A percentile compares a stretch with the other conserved stretches of the same genome.
These are phyloP conservation scores for Metroxylon sagu DNA, from an alignment of 176 grass and related monocot species.

Conservation along the genomic window DNA sequence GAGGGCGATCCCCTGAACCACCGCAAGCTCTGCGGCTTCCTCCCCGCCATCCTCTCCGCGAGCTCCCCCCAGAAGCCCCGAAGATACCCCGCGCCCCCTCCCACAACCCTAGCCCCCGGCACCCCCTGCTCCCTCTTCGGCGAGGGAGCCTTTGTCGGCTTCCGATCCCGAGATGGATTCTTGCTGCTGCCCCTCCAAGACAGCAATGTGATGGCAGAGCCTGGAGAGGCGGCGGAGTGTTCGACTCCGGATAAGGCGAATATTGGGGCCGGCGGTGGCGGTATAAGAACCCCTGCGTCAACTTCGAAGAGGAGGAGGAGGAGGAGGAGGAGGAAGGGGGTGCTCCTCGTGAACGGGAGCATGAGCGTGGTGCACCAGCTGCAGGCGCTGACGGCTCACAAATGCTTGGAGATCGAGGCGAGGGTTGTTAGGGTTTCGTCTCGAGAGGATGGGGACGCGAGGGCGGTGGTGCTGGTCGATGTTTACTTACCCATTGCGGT, in stretches of 20 bases:
- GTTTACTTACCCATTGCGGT: conserved; percentile 53
- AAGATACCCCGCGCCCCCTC: background rate
- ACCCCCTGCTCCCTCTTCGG: conserved; percentile 24
- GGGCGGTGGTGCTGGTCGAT: conserved; percentile 58
- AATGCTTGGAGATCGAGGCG: conserved; percentile 39
- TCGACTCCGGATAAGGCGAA: background rate
- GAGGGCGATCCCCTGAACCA: conserved; percentile 1
- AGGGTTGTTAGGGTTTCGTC: conserved; percentile 36
- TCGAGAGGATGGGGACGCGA: conserved; percentile 26
- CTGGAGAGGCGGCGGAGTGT: background rate
- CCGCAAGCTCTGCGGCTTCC: conserved; percentile 60
- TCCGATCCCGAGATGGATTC: conserved; percentile 9
- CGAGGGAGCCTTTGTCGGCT: conserved; percentile 20
- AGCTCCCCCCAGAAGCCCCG: background rate
- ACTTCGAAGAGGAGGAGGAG: conserved; percentile 1
- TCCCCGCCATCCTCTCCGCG: conserved; percentile 49
- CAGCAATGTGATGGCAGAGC: background rate
- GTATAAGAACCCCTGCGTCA: background rate
- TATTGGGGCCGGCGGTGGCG: background rate
- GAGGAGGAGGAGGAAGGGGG: conserved; percentile 23
- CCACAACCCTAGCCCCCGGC: conserved; percentile 1
- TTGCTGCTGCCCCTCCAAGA: conserved; percentile 29
- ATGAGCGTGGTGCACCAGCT: conserved; percentile 50
- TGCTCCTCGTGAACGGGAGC: conserved; percentile 17
- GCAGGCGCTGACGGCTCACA: conserved; percentile 25